Conservation (phyloP, 352 stramenopile species). For the Phytopythium ostracodes region DNA sequence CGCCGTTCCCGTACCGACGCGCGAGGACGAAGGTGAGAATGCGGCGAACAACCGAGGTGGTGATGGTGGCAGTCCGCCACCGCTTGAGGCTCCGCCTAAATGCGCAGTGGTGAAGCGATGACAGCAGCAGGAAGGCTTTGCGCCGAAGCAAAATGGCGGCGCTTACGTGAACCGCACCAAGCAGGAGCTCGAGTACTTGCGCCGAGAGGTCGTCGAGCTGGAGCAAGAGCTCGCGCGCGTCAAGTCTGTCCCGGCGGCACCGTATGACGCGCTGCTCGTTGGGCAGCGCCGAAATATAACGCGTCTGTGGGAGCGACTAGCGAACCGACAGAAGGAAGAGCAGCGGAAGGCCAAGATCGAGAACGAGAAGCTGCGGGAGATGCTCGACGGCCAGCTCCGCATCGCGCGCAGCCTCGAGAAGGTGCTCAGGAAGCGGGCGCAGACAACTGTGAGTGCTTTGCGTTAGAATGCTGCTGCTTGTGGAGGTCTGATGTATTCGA, state of each 20-base stretch:
- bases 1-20: not conserved
- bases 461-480: too few relatives aligned
- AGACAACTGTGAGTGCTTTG: not conserved
- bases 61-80: not conserved
- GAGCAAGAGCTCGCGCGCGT: conserved; percentile 18
- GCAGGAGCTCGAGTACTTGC: conserved; percentile 27
- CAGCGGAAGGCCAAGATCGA: conserved; percentile 20
- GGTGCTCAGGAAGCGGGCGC: conserved; percentile 13
- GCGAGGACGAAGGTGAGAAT: too few relatives aligned
- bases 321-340: conserved; percentile 20
- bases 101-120: too few relatives aligned
- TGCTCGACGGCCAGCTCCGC: conserved; percentile 23
- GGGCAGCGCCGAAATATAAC: not conserved
- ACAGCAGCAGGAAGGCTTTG: not conserved
- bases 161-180: conserved; percentile 13
- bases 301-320: conserved; percentile 24
- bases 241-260: not conserved
- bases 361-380: conserved; percentile 25
- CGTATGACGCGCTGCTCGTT: not conserved
- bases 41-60: not conserved
- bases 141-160: not conserved
- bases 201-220: conserved; percentile 19
- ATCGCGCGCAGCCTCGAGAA: conserved; percentile 20
- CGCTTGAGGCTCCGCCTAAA: not conserved
- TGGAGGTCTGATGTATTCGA: too few relatives aligned